Base-by-base conservation (phyloP, 2,329 filamentous ascomycete genomes). In the Trichoderma brevicompactum region DNA sequence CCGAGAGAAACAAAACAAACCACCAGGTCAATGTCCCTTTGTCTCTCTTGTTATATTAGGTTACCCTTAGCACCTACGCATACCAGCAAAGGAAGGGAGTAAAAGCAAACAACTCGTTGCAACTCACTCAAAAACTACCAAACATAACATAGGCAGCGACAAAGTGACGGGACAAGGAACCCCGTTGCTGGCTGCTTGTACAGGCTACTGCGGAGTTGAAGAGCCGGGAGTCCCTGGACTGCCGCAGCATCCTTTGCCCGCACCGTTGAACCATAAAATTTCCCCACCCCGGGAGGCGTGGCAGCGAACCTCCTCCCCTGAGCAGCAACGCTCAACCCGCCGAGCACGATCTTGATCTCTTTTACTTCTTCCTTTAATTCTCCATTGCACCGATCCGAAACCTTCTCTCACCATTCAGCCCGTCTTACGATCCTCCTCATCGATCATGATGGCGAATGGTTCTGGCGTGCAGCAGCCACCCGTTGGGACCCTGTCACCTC, bases 401-500 rank as follows among this genome's bases (percentile, higher is more conserved):
- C 7, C 44, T 19, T 59, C 32, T 12, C 44, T 54, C 52, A 10
- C 32, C 44, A 7, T 60, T 7, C 46, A 61, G 55, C 34, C 19
- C 48, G 38, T 54, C 23, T 44, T 36, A 36, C 28, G 13, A 46
- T 15, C 52, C 38, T 60, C 17, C n/a, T 12, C 15, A 28, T n/a
- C 56, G 13, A 41, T 15, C 60, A 64, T 58, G 44, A 67, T 67
- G 65, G 59, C 65, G 48, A 65, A 60, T 19, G 60, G 59, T 48
- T 58, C 60, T 54, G 41, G 59, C 53, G 49, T 67, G 65, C 65
- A 60, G 62, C 65, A 65, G 65, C 62, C 53, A 50, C 65, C 49
- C 19, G 48, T 15, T 38, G 62, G 65, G 19, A 54, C 65, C 60
- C 65, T 59, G 61, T 65, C 65, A 23, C 65, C 61, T 38, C 63